phyloP scores from a whole-genome alignment of 345 rosid species.

The Abelmoschus esculentus region DNA sequence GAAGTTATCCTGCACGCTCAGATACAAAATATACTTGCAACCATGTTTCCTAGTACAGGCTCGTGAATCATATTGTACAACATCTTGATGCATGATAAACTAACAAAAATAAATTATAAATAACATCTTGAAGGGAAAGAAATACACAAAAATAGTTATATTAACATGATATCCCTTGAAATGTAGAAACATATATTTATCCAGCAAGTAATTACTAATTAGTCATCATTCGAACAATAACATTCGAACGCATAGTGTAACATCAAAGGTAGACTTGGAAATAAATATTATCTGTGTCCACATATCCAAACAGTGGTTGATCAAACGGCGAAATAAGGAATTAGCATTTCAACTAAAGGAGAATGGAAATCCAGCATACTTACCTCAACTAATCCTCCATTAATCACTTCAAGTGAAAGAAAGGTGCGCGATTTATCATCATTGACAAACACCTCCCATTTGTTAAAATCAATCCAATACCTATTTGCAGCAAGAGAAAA shows the following conservation, averaged over 20 bases:
- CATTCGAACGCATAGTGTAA: not conserved
- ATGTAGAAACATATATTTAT: not conserved
- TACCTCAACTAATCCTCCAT: slow-evolving; percentile 81
- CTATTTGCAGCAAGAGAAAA: slow-evolving; percentile 27
- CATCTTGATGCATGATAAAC: not conserved
- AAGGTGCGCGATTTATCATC: slow-evolving; percentile 68
- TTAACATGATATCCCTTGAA: not conserved
- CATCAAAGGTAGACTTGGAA: not conserved
- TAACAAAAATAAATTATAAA: too few species aligned
- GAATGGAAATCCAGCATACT: slow-evolving; percentile 22
- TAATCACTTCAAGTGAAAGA: slow-evolving; percentile 60
- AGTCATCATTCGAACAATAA: not conserved
- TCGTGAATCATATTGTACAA: not conserved
- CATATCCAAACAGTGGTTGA: not conserved
- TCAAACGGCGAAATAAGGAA: not conserved
- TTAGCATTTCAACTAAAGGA: not conserved
- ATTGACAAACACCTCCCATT: slow-evolving; percentile 80
- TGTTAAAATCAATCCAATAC: slow-evolving; percentile 71
- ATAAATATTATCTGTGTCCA: too few species aligned
- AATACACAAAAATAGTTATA: not conserved
- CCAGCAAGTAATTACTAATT: not conserved
- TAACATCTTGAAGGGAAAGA: not conserved
- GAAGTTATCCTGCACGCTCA: not conserved
- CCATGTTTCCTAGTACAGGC: not conserved
- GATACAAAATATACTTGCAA: not conserved